Evolutionary conservation across 345 rosid species (phyloP).

Genomic region (Populus ilicifolia): DNA sequence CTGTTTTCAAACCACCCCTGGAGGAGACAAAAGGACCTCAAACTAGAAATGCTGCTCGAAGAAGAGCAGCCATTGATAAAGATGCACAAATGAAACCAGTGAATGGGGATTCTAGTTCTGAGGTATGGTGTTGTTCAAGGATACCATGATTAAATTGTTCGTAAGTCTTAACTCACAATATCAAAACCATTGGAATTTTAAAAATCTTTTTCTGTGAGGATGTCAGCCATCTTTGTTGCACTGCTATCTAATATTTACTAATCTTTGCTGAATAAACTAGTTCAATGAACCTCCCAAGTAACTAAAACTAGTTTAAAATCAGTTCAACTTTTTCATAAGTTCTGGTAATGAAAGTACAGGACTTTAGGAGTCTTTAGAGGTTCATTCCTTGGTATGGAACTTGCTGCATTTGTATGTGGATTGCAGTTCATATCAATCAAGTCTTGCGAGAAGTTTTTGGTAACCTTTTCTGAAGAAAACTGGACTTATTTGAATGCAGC

Average conservation of each 20-base stretch:
- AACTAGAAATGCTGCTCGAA: constrained; percentile 89
- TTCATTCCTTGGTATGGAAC: no score
- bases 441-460: not conserved
- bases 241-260: no score
- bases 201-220: not conserved
- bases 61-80: constrained; percentile 77
- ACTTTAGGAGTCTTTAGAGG: not conserved
- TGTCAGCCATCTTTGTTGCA: not conserved
- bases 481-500: not conserved
- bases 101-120: constrained; percentile 80
- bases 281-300: not conserved
- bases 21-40: constrained; percentile 85
- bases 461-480: not conserved
- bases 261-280: not conserved
- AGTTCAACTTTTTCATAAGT: not conserved
- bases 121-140: constrained; percentile 45
- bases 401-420: not conserved
- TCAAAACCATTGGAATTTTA: not conserved
- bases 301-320: not conserved
- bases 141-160: not conserved
- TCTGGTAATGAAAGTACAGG: not conserved
- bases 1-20: constrained; percentile 76
- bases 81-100: constrained; percentile 66
- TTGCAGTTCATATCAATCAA: not conserved
- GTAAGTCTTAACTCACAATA: not conserved